phyloP scores from a whole-genome alignment of 768 basidiomycete species.

The Lactarius evosmus region DNA sequence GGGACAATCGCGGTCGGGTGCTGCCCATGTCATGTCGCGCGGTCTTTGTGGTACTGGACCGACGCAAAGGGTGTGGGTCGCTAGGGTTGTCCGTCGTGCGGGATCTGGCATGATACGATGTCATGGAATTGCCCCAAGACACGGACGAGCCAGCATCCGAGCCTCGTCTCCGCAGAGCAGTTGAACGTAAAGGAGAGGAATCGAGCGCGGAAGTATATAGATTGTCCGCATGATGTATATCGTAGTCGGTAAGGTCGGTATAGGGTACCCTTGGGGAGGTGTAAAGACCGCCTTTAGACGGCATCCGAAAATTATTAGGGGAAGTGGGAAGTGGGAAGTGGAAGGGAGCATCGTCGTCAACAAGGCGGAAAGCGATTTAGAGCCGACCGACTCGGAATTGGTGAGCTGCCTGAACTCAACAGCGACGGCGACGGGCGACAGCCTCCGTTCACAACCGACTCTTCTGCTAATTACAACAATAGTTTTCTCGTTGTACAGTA shows the following conservation, averaged over 20 bases:
- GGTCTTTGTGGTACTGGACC: constrained; percentile 20
- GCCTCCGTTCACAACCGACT: background rate
- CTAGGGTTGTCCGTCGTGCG: constrained; percentile 29
- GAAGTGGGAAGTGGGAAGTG: constrained; percentile 5
- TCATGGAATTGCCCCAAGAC: constrained; percentile 17
- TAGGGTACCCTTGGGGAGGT: background rate
- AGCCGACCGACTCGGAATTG: background rate
- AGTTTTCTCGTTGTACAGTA: background rate
- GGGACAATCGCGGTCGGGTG: constrained; percentile 24
- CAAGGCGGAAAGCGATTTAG: background rate
- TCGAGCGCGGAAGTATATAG: constrained; percentile 28
- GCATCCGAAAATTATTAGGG: constrained; percentile 15
- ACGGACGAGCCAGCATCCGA: constrained; percentile 31
- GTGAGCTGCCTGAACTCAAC: background rate
- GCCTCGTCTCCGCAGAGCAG: constrained; percentile 30
- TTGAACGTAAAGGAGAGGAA: constrained; percentile 3
- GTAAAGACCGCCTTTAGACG: constrained; percentile 20
- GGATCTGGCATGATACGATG: constrained; percentile 28
- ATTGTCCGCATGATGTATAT: constrained; percentile 4
- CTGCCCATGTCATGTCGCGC: constrained; percentile 19
- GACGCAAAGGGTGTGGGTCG: constrained; percentile 24
- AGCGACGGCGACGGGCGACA: background rate
- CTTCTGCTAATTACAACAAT: background rate
- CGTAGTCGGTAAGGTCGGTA: constrained; percentile 6
- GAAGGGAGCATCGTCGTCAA: constrained; percentile 19